Evolutionary conservation across 1,139 yeast genomes (phyloP), one percentile per base, ranked within the genome.

Genomic region (Debaryomyces psychrophilus): DNA sequence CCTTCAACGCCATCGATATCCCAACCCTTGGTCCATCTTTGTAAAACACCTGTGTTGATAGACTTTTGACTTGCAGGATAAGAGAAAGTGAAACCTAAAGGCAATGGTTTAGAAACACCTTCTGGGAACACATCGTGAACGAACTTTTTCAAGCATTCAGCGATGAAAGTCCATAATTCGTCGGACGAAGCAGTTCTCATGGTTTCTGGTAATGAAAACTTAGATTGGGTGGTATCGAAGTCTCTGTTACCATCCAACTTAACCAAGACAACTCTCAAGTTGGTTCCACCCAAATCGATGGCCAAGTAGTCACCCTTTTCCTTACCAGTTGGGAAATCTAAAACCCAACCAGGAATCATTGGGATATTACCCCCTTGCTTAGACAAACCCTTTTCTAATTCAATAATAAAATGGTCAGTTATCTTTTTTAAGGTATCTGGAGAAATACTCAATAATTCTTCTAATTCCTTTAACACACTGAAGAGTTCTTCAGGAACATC

Each of bases 11-110:
- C 90, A 47, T 82, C 87, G 59, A 93, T 90, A 67, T 93, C 97
- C 69, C 89, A 93, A 54, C 99, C 99, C 76, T 93, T 93, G 51
- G 99, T 93, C 99, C 99, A 93, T 69, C 95, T 82, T 76, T 90
- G 96, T 65, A 93, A 79, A 48, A 88, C 68, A 64, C 98, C 99
- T 57, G 82, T 77, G 71, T 89, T 86, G 62, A 93, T 90, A 50
- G 85, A 87, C 54, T 74, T 67, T 72, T 93, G 99, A 39, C 90
- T 76, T 51, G 93, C 90, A 47, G 99, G 98, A 73, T 85, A 93
- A 22, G 96, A 87, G 75, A 93, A 93, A 18, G 99, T 93, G 79
- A 93, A 93, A 41, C 99, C 98, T 59, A 92, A 77, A 37, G 96
- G 95, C 54, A 90, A 73, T 12, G 71, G 68, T 26, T 61, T 59